These are phyloP conservation scores for Candida schatavii DNA, from an alignment of 805 yeast genomes.

Conservation along the genomic window DNA sequence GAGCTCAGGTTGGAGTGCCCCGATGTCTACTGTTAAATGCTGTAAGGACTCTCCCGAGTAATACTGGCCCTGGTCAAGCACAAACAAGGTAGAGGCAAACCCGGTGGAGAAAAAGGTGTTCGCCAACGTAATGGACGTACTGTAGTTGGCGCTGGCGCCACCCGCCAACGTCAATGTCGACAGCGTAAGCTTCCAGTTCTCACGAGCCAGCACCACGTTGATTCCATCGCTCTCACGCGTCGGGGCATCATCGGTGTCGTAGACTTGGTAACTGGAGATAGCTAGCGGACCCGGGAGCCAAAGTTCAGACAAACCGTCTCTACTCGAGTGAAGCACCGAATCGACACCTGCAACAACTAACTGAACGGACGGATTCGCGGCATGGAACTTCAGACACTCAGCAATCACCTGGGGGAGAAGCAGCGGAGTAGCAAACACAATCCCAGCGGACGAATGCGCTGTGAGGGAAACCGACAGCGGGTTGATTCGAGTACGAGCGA, in stretches of 20 bases:
- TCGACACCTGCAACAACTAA: slow-evolving; percentile 42
- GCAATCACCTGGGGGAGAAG: slow-evolving; percentile 29
- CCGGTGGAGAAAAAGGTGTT: slow-evolving; percentile 39
- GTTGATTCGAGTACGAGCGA: slow-evolving; percentile 13
- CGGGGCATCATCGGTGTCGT: slow-evolving; percentile 22
- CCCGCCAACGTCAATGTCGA: slow-evolving; percentile 19
- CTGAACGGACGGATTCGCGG: slow-evolving; percentile 24
- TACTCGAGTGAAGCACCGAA: slow-evolving; percentile 26
- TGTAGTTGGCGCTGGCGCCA: slow-evolving; percentile 11
- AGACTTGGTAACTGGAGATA: slow-evolving; percentile 4
- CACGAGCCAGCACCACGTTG: slow-evolving; percentile 30
- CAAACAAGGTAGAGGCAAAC: slow-evolving; percentile 33
- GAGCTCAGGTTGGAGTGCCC: background rate
- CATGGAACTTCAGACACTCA: slow-evolving; percentile 24
- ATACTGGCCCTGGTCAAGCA: slow-evolving; percentile 15
- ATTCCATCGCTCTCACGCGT: slow-evolving; percentile 35
- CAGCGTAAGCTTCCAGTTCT: slow-evolving; percentile 36
- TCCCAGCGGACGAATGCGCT: slow-evolving; percentile 25
- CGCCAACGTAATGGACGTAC: slow-evolving; percentile 27
- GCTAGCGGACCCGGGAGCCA: slow-evolving; percentile 31
- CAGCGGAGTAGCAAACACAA: slow-evolving; percentile 36
- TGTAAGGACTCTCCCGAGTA: slow-evolving; percentile 29
- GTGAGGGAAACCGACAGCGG: slow-evolving; percentile 10
- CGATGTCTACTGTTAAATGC: slow-evolving; percentile 18
- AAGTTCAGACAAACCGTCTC: slow-evolving; percentile 37